These are phyloP conservation scores for Eucommia ulmoides DNA, from an alignment of 257 asterid species.

Conservation along the genomic window DNA sequence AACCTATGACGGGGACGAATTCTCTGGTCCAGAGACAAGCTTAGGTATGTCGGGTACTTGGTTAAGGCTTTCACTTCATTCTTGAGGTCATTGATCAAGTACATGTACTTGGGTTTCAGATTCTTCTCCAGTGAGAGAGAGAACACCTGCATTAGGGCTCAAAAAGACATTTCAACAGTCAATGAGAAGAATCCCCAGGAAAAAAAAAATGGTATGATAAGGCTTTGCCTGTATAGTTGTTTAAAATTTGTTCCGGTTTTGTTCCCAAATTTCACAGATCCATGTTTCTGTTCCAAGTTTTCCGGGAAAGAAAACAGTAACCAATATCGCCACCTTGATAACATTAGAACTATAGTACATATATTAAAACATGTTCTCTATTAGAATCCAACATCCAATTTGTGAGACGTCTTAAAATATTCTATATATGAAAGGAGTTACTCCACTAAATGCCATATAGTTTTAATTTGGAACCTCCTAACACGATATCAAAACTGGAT, in stretches of 20 bases:
- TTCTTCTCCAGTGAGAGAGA: constrained; percentile 81
- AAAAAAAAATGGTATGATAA: too few species aligned
- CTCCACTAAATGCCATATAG: too few species aligned
- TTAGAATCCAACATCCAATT: too few species aligned
- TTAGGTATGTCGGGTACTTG: constrained; percentile 78
- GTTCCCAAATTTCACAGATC: background rate
- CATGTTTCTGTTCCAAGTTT: background rate
- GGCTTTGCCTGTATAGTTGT: background rate
- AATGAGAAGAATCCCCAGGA: too few species aligned
- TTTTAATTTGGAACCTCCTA: too few species aligned
- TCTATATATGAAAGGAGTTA: too few species aligned
- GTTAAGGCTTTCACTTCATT: constrained; percentile 77
- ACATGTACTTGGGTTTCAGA: constrained; percentile 84
- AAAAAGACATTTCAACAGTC: too few species aligned
- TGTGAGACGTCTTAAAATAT: too few species aligned
- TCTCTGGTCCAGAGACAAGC: constrained; percentile 90
- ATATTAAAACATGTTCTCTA: too few species aligned
- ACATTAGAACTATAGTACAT: too few species aligned
- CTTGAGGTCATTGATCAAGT: constrained; percentile 76
- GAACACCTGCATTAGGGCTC: constrained; percentile 74
- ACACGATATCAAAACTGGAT: too few species aligned
- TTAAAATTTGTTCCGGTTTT: background rate
- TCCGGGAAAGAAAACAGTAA: background rate
- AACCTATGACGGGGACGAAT: constrained; percentile 90
- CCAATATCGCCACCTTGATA: too few species aligned